Base-by-base conservation (phyloP, 2,329 filamentous ascomycete species). In the Erysiphe pulchra region DNA sequence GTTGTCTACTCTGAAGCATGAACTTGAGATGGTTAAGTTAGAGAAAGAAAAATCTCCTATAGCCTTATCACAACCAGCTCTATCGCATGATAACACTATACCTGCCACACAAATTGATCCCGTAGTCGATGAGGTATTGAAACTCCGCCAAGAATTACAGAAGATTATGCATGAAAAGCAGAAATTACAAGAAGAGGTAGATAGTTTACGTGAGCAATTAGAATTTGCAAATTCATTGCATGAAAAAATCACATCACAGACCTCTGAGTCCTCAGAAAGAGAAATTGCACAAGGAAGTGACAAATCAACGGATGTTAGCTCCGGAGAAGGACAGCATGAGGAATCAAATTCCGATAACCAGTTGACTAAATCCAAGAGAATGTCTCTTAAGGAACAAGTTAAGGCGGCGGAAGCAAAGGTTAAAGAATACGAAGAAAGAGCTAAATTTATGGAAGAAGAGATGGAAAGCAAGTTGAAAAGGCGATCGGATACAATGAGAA, bases 401-500 rank as follows among this genome's bases (percentile, higher is more conserved):
- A 64, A 72, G 24, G 62, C 62, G 17, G 68, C 75, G 1, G 71
- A 80, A 56, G 65, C 71, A 28, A 73, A 68, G 55, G 72, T 78
- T 9, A 65, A 68, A 2, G 75, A 79, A 52, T 69, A 71, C 42
- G 77, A 84, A 55, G 63, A 66, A 13, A 78, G 77, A 59, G 69
- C 65, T 28, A 60, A 48, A 14, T 48, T 54, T 42, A 64, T 79
- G 14, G 80, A 86, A 55, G 69, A 73, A 30, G 68, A 66, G 46
- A 69, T 75, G 41, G 65, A 72, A 47, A 63, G 61, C 33, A 74
- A 69, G 11, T 66, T 81, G 48, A 80, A 80, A 54, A 64, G 69
- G 45, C 69, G 76, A 40, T 75, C 75, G 1, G 73, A 81, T 39
- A 71, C 71, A 57, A 80, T 83, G 77, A 79, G 76, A 55, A 67